A percentile compares a stretch with the other conserved stretches of the same genome.
Conservation (phyloP, 225 moss, liverwort and hornwort species). For the Lunularia cruciata region DNA sequence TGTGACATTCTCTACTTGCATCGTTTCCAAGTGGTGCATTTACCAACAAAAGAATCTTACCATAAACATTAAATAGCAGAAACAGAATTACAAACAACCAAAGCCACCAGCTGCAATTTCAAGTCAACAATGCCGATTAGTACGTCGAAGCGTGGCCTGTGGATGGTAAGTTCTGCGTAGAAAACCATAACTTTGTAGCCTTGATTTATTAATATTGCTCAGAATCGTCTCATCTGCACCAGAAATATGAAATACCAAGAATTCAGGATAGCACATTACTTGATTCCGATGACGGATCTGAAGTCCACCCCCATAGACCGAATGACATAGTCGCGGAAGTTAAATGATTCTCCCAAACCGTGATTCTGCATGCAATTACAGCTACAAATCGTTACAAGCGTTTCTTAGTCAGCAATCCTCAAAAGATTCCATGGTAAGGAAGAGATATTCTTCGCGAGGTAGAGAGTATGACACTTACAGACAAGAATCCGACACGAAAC, state of each 20-base stretch:
- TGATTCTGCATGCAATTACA: slow-evolving; percentile 51
- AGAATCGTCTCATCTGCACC: too few species aligned
- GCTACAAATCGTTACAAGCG: background rate
- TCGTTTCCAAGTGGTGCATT: too few species aligned
- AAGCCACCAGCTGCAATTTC: slow-evolving; percentile 52
- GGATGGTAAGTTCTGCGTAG: too few species aligned
- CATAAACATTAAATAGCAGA: slow-evolving; percentile 45
- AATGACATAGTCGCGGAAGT: slow-evolving; percentile 81
- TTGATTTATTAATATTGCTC: too few species aligned
- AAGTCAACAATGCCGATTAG: too few species aligned
- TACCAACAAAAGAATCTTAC: slow-evolving; percentile 25
- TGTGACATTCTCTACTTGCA: background rate
- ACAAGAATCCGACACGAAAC: slow-evolving; percentile 79
- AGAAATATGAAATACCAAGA: too few species aligned
- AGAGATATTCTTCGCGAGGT: too few species aligned
- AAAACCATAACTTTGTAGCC: too few species aligned
- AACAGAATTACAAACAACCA: slow-evolving; percentile 44
- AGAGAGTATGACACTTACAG: slow-evolving; percentile 53
- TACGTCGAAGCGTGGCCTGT: too few species aligned
- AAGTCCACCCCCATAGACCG: slow-evolving; percentile 85
- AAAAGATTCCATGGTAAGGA: background rate
- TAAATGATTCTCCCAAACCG: slow-evolving; percentile 45
- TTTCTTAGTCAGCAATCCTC: background rate
- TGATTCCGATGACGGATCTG: slow-evolving; percentile 84
- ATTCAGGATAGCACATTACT: slow-evolving; percentile 35